These are phyloP conservation scores for Albifimbria verrucaria DNA, from an alignment of 2,329 filamentous ascomycete genomes.

Conservation along the genomic window DNA sequence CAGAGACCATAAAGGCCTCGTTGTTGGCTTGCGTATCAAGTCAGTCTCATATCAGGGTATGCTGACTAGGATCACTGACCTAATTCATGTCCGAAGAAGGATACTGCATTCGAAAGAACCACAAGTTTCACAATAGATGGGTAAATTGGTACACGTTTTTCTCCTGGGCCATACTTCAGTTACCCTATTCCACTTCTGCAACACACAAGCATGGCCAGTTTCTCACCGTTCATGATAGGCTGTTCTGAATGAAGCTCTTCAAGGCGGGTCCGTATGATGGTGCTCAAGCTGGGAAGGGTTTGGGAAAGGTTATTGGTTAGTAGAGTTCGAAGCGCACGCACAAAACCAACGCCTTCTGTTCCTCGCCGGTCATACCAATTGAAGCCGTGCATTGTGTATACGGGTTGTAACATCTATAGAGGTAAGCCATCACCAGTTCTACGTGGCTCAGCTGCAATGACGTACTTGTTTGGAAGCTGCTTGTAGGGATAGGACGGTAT, in stretches of 20 bases:
- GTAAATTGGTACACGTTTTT: neutral
- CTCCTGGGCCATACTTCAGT: neutral
- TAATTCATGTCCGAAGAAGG: constrained; percentile 3
- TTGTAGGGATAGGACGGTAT: neutral
- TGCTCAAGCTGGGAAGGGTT: neutral
- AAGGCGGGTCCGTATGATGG: neutral
- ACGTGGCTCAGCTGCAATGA: neutral
- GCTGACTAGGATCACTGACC: neutral
- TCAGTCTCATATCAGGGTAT: neutral
- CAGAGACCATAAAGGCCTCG: neutral
- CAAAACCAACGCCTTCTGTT: constrained; percentile 1
- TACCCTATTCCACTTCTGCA: neutral
- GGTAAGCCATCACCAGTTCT: neutral
- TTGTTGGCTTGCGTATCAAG: neutral
- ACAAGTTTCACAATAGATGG: constrained; percentile 1
- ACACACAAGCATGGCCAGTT: neutral
- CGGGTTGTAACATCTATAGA: constrained; percentile 4
- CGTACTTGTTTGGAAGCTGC: constrained; percentile 1
- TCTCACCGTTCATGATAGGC: neutral
- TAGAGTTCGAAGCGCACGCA: constrained; percentile 1
- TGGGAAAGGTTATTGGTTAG: constrained; percentile 2
- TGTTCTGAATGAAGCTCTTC: neutral
- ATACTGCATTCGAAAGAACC: neutral
- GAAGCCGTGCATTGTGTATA: constrained; percentile 5
- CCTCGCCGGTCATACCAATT: constrained; percentile 3